Conservation (phyloP, 2,329 filamentous ascomycete genomes). For the Talaromyces pinophilus region DNA sequence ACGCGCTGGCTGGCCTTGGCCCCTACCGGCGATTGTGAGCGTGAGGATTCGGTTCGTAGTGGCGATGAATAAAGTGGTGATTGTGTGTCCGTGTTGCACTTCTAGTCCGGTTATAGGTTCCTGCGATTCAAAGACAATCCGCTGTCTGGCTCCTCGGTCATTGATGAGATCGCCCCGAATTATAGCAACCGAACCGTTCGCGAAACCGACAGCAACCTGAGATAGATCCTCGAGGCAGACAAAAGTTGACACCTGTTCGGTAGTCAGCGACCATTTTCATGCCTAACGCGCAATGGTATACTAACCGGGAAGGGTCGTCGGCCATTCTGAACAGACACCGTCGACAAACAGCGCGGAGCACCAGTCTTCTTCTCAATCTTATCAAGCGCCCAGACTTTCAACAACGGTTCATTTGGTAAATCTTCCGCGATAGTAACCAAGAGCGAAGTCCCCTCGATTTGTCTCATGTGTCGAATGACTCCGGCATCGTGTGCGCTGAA, state of each 20-base stretch:
- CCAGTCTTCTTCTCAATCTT: slow-evolving; percentile 93
- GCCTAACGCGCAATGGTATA: not conserved
- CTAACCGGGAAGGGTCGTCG: slow-evolving; percentile 86
- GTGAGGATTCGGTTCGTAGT: slow-evolving; percentile 87
- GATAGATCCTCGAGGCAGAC: slow-evolving; percentile 82
- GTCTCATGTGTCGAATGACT: slow-evolving; percentile 86
- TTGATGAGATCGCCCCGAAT: slow-evolving; percentile 93
- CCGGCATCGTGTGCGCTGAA: slow-evolving; percentile 80
- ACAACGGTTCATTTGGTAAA: slow-evolving; percentile 77
- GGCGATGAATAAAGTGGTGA: slow-evolving; percentile 78
- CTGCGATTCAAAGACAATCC: slow-evolving; percentile 93
- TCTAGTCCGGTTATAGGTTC: slow-evolving; percentile 93
- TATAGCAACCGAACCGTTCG: slow-evolving; percentile 89
- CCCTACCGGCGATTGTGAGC: slow-evolving; percentile 80
- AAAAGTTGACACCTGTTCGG: slow-evolving; percentile 70
- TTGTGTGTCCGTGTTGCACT: slow-evolving; percentile 64
- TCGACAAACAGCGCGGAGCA: slow-evolving; percentile 82
- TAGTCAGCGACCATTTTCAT: slow-evolving; percentile 7
- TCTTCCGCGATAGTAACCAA: slow-evolving; percentile 83
- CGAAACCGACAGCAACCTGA: slow-evolving; percentile 93
- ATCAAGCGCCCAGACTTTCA: slow-evolving; percentile 98
- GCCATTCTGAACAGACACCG: slow-evolving; percentile 81
- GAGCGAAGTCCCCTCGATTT: slow-evolving; percentile 82
- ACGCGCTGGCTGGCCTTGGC: slow-evolving; percentile 84
- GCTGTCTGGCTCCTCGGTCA: slow-evolving; percentile 89